Percentiles rank a stretch among this genome's conserved stretches.
phyloP scores from a whole-genome alignment of 179 eudicot genomes.

The Heliamphora pulchella region DNA sequence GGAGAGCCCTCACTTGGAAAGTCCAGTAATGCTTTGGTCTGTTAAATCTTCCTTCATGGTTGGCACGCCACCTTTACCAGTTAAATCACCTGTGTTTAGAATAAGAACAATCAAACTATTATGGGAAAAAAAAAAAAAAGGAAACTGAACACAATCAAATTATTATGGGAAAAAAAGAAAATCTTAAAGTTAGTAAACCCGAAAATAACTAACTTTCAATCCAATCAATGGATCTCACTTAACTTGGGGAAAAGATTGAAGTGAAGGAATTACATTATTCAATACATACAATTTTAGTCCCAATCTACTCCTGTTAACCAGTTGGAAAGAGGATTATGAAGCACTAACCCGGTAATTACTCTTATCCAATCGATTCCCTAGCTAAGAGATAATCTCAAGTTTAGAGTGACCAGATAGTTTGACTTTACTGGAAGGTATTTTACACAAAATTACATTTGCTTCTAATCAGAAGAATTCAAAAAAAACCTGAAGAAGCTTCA shows the following conservation, averaged over 20 bases:
- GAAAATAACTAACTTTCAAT: not conserved
- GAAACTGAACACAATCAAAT: too few species aligned
- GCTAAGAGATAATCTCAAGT: not conserved
- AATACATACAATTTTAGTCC: not conserved
- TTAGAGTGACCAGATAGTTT: too few species aligned
- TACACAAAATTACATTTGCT: too few species aligned
- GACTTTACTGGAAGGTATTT: too few species aligned
- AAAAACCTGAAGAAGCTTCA: too few species aligned
- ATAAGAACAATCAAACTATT: not conserved
- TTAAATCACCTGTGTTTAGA: constrained; percentile 13
- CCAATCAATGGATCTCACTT: not conserved
- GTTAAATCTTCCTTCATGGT: constrained; percentile 17
- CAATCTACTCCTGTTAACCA: not conserved
- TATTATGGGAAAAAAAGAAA: too few species aligned
- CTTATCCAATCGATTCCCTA: not conserved
- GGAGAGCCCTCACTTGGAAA: constrained; percentile 25
- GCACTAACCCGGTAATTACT: not conserved
- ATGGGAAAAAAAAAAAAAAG: not conserved
- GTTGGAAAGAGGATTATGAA: not conserved
- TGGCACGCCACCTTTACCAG: constrained; percentile 16
- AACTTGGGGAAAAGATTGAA: not conserved
- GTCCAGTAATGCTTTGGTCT: constrained; percentile 19
- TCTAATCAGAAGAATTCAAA: too few species aligned
- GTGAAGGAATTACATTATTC: not conserved
- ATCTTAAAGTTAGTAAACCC: too few species aligned